Evolutionary conservation across 306 rosid genomes (phyloP).

Genomic region (Cyclanthera cordifolia): DNA sequence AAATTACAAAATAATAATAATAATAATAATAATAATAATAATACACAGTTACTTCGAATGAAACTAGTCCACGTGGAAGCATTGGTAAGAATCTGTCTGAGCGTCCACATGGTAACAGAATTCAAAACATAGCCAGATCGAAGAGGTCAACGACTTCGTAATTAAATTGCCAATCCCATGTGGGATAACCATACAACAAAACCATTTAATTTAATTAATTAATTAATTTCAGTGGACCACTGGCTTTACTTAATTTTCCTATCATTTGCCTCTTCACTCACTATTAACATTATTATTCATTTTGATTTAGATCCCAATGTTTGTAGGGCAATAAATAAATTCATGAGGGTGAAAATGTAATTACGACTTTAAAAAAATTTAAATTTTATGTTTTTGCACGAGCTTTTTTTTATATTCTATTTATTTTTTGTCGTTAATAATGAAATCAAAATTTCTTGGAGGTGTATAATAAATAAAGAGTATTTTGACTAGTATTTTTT

Average conservation of each 20-base stretch:
- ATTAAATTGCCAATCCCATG: constrained; percentile 4
- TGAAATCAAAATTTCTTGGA: not conserved
- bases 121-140: constrained; percentile 6
- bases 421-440: not conserved
- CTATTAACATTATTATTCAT: not conserved
- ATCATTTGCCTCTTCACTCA: constrained; percentile 9
- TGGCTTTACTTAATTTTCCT: constrained; percentile 1
- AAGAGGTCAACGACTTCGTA: constrained; percentile 12
- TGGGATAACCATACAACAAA: not conserved
- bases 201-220: not conserved
- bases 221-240: constrained; percentile 4
- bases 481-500: too few relatives aligned
- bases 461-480: not conserved
- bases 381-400: not conserved
- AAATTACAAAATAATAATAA: not conserved
- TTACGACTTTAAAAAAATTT: too few relatives aligned
- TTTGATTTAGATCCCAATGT: constrained; percentile 5
- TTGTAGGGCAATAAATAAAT: not conserved
- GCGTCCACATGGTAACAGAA: not conserved
- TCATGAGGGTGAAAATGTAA: not conserved
- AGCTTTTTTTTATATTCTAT: not conserved
- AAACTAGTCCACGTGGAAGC: not conserved
- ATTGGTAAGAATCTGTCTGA: not conserved
- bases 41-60: not conserved
- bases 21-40: too few relatives aligned